A percentile compares a stretch with the other conserved stretches of the same genome.
Evolutionary conservation across 2,329 filamentous ascomycete species (phyloP).

Genomic region (Hypoxylon sp.): DNA sequence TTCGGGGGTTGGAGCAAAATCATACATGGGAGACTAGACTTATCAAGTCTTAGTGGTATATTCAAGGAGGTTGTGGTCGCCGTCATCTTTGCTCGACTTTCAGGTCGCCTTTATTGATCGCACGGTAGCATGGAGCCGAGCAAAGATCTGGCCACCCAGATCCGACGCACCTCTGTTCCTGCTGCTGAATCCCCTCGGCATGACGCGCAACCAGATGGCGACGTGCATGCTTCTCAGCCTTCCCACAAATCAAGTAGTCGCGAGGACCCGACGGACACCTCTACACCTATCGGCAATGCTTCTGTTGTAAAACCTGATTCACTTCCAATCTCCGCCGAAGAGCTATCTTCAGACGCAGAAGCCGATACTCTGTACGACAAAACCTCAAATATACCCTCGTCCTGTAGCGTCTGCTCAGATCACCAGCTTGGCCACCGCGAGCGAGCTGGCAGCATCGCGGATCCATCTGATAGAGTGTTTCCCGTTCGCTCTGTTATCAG

Average conservation of each 20-base stretch:
- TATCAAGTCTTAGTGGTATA: slow-evolving; percentile 9
- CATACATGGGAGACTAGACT: slow-evolving; percentile 14
- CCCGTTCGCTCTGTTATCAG: slow-evolving; percentile 84
- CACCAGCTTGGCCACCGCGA: slow-evolving; percentile 48
- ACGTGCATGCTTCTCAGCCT: slow-evolving; percentile 6
- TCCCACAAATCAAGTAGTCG: slow-evolving; percentile 1
- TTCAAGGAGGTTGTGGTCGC: slow-evolving; percentile 6
- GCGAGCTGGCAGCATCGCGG: slow-evolving; percentile 45
- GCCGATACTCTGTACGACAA: slow-evolving; percentile 9
- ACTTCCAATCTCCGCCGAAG: slow-evolving; percentile 5
- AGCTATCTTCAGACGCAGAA: slow-evolving; percentile 2
- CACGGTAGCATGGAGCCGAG: slow-evolving; percentile 27
- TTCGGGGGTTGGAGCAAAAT: slow-evolving; percentile 2
- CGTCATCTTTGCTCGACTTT: slow-evolving; percentile 27
- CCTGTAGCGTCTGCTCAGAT: slow-evolving; percentile 55
- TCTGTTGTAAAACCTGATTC: slow-evolving; percentile 10
- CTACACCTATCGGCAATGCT: slow-evolving; percentile 10
- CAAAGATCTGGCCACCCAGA: slow-evolving; percentile 16
- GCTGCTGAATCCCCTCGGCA: slow-evolving; percentile 4
- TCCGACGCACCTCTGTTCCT: slow-evolving; percentile 8
- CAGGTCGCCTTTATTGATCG: slow-evolving; percentile 28
- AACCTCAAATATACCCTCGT: slow-evolving; percentile 46
- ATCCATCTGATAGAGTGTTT: slow-evolving; percentile 70
- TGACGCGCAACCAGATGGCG: slow-evolving; percentile 2
- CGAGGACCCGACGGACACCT: slow-evolving; percentile 6